Evolutionary conservation across 495 filamentous ascomycete species (phyloP).

Genomic region (Choiromyces venosus): DNA sequence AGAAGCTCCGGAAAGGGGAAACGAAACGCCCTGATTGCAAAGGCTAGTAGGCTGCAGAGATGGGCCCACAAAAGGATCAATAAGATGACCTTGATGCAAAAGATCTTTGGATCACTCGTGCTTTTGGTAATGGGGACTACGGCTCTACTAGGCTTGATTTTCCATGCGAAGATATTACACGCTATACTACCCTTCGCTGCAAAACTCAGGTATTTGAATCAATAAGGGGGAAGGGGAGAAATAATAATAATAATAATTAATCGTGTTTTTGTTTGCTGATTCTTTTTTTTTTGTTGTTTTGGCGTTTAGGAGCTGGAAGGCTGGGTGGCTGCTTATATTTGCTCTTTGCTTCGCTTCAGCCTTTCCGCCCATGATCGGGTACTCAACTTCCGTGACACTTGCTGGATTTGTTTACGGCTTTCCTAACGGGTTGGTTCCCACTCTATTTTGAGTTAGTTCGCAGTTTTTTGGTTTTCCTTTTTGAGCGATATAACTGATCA

Average conservation of each 20-base stretch:
- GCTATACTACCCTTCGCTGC: constrained; percentile 34
- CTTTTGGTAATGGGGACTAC: constrained; percentile 16
- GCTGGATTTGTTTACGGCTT: constrained; percentile 92
- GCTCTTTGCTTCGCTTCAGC: constrained; percentile 66
- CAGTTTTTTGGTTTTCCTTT: neutral
- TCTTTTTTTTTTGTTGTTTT: neutral
- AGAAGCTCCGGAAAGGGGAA: constrained; percentile 5
- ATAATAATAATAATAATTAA: constrained; percentile 9
- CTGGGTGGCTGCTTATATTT: constrained; percentile 76
- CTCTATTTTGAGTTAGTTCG: neutral
- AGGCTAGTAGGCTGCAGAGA: constrained; percentile 23
- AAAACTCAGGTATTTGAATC: constrained; percentile 28
- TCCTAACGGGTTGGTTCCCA: constrained; percentile 55
- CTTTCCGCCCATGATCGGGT: constrained; percentile 89
- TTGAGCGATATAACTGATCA: constrained; percentile 13
- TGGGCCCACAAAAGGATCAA: constrained; percentile 35
- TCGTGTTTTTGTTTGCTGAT: neutral
- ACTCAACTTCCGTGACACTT: constrained; percentile 77
- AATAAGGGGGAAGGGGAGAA: neutral
- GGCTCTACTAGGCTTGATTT: constrained; percentile 36
- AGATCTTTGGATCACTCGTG: constrained; percentile 31
- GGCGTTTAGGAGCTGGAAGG: constrained; percentile 40
- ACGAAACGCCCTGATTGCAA: constrained; percentile 5
- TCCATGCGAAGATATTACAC: constrained; percentile 39
- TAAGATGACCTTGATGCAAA: constrained; percentile 34